Conservation (phyloP, 257 asterid genomes). For the Buddleja alternifolia region DNA sequence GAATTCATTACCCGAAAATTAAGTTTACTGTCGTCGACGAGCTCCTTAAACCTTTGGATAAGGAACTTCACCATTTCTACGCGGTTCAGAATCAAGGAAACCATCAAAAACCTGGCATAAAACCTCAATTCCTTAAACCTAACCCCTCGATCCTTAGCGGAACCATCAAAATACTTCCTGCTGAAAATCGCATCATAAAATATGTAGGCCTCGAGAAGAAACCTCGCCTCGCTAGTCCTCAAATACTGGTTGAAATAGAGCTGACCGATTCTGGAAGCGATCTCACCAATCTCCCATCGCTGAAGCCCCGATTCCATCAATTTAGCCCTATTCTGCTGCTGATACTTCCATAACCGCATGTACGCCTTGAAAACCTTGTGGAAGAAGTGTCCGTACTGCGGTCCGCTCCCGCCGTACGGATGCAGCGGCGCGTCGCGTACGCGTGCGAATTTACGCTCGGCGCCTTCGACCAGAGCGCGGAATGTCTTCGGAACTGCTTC, state of each 20-base stretch:
- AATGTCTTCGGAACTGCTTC: slow-evolving; percentile 57
- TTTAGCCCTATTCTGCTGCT: slow-evolving; percentile 81
- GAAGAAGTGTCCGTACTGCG: slow-evolving; percentile 60
- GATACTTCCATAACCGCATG: slow-evolving; percentile 86
- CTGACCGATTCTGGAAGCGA: slow-evolving; percentile 98
- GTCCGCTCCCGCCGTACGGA: slow-evolving; percentile 67
- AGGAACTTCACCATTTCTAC: slow-evolving; percentile 79
- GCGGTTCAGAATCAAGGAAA: slow-evolving; percentile 73
- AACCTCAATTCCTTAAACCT: slow-evolving; percentile 96
- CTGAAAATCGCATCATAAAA: slow-evolving; percentile 90
- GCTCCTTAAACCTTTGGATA: slow-evolving; percentile 68
- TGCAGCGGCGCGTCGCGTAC: slow-evolving; percentile 91
- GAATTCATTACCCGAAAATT: slow-evolving; percentile 70
- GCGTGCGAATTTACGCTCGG: slow-evolving; percentile 92
- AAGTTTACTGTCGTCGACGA: slow-evolving; percentile 79
- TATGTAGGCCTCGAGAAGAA: slow-evolving; percentile 81
- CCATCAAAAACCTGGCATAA: slow-evolving; percentile 91
- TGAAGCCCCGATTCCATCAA: slow-evolving; percentile 77
- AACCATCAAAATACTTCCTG: slow-evolving; percentile 81
- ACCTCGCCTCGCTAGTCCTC: slow-evolving; percentile 94
- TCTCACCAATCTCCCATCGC: slow-evolving; percentile 99
- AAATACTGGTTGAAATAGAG: slow-evolving; percentile 85
- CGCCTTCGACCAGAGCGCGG: slow-evolving; percentile 69
- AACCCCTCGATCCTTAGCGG: slow-evolving; percentile 72
- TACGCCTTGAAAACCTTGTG: slow-evolving; percentile 90